phyloP scores from a whole-genome alignment of 176 grass and related monocot genomes.

The Aegilops tauschii region DNA sequence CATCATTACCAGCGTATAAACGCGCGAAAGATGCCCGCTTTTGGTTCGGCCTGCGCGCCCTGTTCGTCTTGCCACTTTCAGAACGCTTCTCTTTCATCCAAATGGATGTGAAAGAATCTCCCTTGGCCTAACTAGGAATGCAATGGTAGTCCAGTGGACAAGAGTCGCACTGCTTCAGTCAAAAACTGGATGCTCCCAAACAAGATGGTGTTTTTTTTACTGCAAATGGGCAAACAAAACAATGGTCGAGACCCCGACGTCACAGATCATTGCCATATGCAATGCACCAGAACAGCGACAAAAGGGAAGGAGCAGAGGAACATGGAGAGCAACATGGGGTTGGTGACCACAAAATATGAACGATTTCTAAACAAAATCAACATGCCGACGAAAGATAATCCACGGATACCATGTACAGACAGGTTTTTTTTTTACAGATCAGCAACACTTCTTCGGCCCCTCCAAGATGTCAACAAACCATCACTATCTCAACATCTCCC shows the following conservation, averaged over 20 bases:
- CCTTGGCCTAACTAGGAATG: neutral
- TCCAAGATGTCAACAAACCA: slow-evolving; percentile 35
- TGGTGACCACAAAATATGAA: slow-evolving; percentile 14
- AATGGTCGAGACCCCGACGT: neutral
- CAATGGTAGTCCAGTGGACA: neutral
- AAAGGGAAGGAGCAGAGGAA: slow-evolving; percentile 23
- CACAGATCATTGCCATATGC: neutral
- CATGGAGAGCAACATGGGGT: slow-evolving; percentile 33
- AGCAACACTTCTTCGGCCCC: slow-evolving; percentile 26
- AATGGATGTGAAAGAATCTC: neutral
- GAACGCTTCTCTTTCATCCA: neutral
- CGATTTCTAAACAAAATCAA: slow-evolving; percentile 11
- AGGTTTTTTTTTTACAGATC: slow-evolving; percentile 56
- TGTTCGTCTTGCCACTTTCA: neutral
- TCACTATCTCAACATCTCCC: slow-evolving; percentile 26
- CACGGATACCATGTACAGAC: slow-evolving; percentile 71
- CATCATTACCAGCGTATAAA: slow-evolving; percentile 24
- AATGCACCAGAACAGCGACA: neutral
- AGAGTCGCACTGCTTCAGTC: neutral
- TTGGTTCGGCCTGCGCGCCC: neutral
- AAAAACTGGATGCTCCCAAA: neutral
- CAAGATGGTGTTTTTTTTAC: neutral
- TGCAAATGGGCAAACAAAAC: neutral
- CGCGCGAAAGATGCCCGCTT: slow-evolving; percentile 1
- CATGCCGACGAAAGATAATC: slow-evolving; percentile 40